Conservation (phyloP, 1,139 yeast genomes). For the Geotrichum europaeum region DNA sequence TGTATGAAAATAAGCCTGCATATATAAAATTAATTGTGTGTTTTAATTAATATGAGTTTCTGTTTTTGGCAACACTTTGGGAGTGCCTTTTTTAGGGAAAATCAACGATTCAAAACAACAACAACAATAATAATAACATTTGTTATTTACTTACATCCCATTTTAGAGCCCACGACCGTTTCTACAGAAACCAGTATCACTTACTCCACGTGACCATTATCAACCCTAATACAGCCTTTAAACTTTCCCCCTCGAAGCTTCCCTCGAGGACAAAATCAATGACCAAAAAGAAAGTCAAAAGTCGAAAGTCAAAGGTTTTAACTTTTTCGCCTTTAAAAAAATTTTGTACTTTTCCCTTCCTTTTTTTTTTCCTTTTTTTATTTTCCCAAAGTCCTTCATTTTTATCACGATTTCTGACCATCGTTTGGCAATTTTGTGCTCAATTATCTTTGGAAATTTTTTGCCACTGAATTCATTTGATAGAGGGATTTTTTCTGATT, state of each 20-base stretch:
- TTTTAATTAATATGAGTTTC: background rate
- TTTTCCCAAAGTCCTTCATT: background rate
- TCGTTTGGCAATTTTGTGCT: background rate
- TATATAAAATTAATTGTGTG: no score
- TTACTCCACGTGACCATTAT: background rate
- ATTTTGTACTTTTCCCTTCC: background rate
- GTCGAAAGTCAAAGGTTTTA: background rate
- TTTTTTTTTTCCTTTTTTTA: background rate
- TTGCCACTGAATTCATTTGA: background rate
- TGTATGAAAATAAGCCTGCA: background rate
- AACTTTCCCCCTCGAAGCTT: background rate
- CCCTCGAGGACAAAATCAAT: background rate
- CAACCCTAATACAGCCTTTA: background rate
- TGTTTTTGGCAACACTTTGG: background rate
- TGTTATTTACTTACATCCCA: constrained; percentile 1
- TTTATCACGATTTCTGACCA: background rate
- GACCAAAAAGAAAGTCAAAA: background rate
- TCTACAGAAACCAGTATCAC: background rate
- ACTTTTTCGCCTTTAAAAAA: background rate
- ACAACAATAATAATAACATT: background rate
- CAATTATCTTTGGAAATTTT: background rate
- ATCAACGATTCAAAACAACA: background rate
- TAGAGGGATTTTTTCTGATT: background rate
- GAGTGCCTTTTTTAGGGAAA: background rate
- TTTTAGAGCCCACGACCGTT: background rate